phyloP scores from a whole-genome alignment of 1,284 basidiomycete species.

The Puccinia polysora region DNA sequence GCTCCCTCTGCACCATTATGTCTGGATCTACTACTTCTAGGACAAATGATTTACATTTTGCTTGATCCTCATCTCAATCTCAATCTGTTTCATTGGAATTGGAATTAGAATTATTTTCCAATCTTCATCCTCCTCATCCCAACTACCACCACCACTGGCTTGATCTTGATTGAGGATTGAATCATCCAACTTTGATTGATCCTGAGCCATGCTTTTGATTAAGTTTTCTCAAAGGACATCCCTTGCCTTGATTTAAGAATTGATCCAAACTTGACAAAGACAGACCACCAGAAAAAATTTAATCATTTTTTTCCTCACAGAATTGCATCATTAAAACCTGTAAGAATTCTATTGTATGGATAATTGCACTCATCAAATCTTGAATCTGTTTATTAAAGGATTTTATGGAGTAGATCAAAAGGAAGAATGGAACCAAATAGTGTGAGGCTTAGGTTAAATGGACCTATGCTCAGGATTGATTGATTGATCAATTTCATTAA shows the following conservation, averaged over 20 bases:
- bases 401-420: conserved; percentile 28
- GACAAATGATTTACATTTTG: too few species aligned
- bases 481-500: background rate
- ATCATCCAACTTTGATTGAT: background rate
- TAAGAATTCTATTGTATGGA: conserved; percentile 30
- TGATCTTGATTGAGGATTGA: background rate
- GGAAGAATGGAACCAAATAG: conserved; percentile 32
- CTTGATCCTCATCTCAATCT: too few species aligned
- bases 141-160: background rate
- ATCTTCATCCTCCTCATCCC: conserved; percentile 10
- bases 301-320: background rate
- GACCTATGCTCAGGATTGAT: conserved; percentile 16
- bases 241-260: too few species aligned
- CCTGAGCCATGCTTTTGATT: too few species aligned
- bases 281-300: too few species aligned
- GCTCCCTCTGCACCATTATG: too few species aligned
- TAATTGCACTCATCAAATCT: background rate
- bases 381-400: background rate
- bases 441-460: conserved; percentile 34
- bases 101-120: too few species aligned
- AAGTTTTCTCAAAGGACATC: too few species aligned
- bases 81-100: too few species aligned
- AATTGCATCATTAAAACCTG: conserved; percentile 11
- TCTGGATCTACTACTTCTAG: too few species aligned
- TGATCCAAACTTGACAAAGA: too few species aligned